Evolutionary conservation across 805 yeast genomes (phyloP).

Genomic region (Candida jianshihensis): DNA sequence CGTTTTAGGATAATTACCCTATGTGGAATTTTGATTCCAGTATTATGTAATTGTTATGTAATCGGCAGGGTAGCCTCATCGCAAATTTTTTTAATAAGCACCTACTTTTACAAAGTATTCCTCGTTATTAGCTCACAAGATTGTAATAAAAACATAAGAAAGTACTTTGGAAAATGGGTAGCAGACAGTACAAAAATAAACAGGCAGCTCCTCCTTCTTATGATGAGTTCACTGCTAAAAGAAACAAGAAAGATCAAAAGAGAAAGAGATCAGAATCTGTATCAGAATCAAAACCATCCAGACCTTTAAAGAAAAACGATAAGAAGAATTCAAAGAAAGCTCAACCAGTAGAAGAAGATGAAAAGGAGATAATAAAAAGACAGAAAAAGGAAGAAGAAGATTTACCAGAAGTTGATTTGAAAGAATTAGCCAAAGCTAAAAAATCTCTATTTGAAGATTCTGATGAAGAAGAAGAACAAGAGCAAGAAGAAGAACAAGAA

Average conservation of each 20-base stretch:
- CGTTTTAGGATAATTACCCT: too few species aligned
- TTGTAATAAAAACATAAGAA: neutral
- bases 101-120: neutral
- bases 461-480: constrained; percentile 34
- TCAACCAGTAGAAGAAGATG: constrained; percentile 21
- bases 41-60: too few species aligned
- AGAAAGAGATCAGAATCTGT: constrained; percentile 27
- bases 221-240: constrained; percentile 70
- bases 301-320: constrained; percentile 12
- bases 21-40: too few species aligned
- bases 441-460: constrained; percentile 68
- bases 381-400: constrained; percentile 35
- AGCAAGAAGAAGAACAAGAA: too few species aligned
- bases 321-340: constrained; percentile 5
- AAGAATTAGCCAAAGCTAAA: constrained; percentile 61
- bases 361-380: constrained; percentile 16
- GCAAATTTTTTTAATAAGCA: neutral
- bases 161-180: constrained; percentile 51
- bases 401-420: constrained; percentile 60
- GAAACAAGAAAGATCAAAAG: constrained; percentile 29
- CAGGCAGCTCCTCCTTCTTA: constrained; percentile 88
- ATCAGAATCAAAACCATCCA: constrained; percentile 21
- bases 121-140: neutral
- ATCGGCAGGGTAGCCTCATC: constrained; percentile 1
- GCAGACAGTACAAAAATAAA: constrained; percentile 82